phyloP scores from a whole-genome alignment of 192 early-diverging fungal genomes.

The Coemansia sp. region DNA sequence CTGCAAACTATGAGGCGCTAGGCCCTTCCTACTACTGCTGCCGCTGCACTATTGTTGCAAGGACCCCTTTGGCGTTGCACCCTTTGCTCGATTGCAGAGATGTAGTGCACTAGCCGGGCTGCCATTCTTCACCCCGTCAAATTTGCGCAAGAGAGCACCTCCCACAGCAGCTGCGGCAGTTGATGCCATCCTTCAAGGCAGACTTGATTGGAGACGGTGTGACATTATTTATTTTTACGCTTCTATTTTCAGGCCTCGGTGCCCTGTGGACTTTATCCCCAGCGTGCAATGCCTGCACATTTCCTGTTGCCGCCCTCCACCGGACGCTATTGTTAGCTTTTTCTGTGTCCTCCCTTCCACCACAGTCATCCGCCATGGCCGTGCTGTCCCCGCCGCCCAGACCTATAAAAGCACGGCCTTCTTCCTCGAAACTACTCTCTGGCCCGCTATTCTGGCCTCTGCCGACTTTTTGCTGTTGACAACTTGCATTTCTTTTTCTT shows the following conservation, averaged over 20 bases:
- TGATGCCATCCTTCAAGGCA: background rate
- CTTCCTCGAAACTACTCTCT: background rate
- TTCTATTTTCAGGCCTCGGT: constrained; percentile 4
- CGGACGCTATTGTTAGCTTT: constrained; percentile 1
- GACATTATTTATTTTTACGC: background rate
- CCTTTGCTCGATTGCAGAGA: constrained; percentile 1
- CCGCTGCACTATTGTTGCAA: background rate
- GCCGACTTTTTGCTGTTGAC: constrained; percentile 13
- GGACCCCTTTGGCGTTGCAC: background rate
- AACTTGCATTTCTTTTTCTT: constrained; percentile 1
- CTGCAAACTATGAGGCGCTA: background rate
- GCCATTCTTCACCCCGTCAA: background rate
- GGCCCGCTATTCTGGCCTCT: constrained; percentile 9
- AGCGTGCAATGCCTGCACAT: constrained; percentile 1
- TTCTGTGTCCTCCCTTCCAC: background rate
- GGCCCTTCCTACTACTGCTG: background rate
- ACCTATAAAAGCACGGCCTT: background rate
- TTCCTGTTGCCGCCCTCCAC: background rate
- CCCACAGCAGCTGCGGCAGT: background rate
- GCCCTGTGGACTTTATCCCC: background rate
- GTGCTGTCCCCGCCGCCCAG: background rate
- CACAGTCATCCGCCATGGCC: background rate
- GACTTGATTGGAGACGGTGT: background rate
- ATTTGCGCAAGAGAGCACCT: background rate
- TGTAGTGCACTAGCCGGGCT: background rate